These are phyloP conservation scores for Bjerkandera adusta DNA, from an alignment of 1,284 basidiomycete genomes.

Conservation along the genomic window DNA sequence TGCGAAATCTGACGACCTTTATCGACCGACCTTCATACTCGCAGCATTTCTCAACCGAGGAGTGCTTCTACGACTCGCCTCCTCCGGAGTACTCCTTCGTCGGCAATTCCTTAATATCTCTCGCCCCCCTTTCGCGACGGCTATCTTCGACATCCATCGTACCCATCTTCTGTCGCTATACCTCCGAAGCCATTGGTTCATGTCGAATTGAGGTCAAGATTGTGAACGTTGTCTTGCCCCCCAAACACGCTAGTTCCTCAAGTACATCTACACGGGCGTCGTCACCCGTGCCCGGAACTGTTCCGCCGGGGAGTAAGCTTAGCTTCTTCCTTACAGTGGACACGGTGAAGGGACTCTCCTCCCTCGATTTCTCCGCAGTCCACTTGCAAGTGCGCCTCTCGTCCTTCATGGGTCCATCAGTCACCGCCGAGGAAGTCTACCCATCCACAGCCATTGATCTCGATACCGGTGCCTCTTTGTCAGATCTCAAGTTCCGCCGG, in stretches of 20 bases:
- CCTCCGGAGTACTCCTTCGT: conserved; percentile 90
- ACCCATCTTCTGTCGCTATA: conserved; percentile 91
- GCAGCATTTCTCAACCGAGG: conserved; percentile 89
- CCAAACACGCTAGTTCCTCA: conserved; percentile 61
- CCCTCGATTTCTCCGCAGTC: conserved; percentile 80
- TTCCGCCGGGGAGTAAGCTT: conserved; percentile 74
- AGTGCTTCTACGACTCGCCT: conserved; percentile 88
- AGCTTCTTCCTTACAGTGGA: conserved; percentile 84
- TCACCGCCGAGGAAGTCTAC: conserved; percentile 79
- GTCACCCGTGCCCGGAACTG: conserved; percentile 61
- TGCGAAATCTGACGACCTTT: conserved; percentile 93
- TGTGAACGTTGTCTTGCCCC: conserved; percentile 62
- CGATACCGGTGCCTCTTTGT: conserved; percentile 65
- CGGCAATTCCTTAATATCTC: conserved; percentile 81
- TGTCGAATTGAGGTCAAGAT: conserved; percentile 84
- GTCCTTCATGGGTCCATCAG: conserved; percentile 71
- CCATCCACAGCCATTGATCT: conserved; percentile 75
- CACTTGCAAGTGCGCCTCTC: conserved; percentile 85
- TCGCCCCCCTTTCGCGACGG: conserved; percentile 78
- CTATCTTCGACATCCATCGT: conserved; percentile 74
- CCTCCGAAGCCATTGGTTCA: conserved; percentile 90
- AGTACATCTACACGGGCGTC: conserved; percentile 64
- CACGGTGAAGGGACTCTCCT: conserved; percentile 82
- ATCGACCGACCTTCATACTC: conserved; percentile 92
- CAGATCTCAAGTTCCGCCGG: conserved; percentile 78